Conservation (phyloP, 1,284 basidiomycete genomes). For the Cystobasidium sp. region DNA sequence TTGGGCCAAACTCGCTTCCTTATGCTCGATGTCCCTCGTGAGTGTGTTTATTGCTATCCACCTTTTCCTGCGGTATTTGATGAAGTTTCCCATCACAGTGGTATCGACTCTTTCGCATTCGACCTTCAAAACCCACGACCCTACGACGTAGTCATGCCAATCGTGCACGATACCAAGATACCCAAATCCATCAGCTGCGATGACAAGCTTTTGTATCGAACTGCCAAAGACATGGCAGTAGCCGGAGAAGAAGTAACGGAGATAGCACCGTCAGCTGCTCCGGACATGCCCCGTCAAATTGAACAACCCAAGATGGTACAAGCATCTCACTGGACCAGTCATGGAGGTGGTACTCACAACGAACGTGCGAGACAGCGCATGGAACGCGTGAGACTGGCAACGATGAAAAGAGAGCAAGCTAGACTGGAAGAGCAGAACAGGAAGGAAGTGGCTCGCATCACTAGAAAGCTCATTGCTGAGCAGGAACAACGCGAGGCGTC, state of each 20-base stretch:
- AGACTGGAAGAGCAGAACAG: slow-evolving; percentile 36
- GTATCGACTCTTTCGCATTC: slow-evolving; percentile 42
- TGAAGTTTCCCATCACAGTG: neutral
- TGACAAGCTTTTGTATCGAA: slow-evolving; percentile 3
- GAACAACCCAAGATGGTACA: neutral
- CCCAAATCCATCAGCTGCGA: slow-evolving; percentile 16
- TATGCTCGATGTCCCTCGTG: slow-evolving; percentile 44
- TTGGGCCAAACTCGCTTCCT: slow-evolving; percentile 38
- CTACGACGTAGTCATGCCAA: slow-evolving; percentile 28
- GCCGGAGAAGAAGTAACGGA: neutral
- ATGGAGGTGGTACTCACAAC: slow-evolving; percentile 22
- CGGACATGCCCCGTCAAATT: neutral
- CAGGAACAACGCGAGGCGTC: neutral
- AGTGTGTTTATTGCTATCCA: slow-evolving; percentile 8
- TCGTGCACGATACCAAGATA: neutral
- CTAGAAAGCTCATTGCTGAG: slow-evolving; percentile 11
- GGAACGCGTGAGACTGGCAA: slow-evolving; percentile 8
- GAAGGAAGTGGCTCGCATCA: slow-evolving; percentile 27
- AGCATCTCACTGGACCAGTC: neutral
- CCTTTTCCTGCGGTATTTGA: neutral
- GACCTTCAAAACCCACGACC: slow-evolving; percentile 23
- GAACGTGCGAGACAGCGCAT: slow-evolving; percentile 30
- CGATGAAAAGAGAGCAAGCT: slow-evolving; percentile 26
- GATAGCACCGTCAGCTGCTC: neutral
- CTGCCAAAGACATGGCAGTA: neutral